Percentiles rank a stretch among this genome's conserved stretches.
Conservation (phyloP, 2,329 filamentous ascomycete species). For the Cytospora mali region DNA sequence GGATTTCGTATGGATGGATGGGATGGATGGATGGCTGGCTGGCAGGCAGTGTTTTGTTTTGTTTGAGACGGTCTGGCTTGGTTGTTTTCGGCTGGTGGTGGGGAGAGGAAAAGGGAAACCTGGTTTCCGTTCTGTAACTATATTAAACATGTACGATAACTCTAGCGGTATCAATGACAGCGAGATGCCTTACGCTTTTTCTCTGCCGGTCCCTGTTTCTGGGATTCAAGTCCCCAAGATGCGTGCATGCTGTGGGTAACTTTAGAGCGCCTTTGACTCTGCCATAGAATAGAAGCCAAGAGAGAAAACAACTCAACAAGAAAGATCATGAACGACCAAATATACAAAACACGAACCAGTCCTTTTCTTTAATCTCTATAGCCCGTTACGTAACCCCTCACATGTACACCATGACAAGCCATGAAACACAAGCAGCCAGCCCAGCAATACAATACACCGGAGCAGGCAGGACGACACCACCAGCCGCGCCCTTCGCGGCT, state of each 20-base stretch:
- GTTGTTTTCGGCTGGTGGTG: background rate
- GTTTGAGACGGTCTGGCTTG: background rate
- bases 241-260: background rate
- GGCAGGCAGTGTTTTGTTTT: background rate
- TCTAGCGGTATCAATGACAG: slow-evolving; percentile 1
- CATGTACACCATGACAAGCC: slow-evolving; percentile 9
- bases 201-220: background rate
- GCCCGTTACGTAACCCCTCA: background rate
- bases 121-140: background rate
- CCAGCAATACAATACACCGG: background rate
- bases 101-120: background rate
- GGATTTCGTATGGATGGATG: background rate
- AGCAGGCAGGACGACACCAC: background rate
- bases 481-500: slow-evolving; percentile 1
- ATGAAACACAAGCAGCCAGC: slow-evolving; percentile 6
- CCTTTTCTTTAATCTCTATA: background rate
- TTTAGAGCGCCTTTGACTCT: background rate
- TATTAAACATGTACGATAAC: slow-evolving; percentile 1
- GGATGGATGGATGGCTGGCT: background rate
- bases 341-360: no score
- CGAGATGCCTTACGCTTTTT: background rate
- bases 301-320: background rate
- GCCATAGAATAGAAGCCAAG: no score
- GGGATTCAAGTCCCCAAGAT: background rate
- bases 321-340: background rate